A percentile compares a stretch with the other conserved stretches of the same genome.
Conservation (phyloP, 352 stramenopile genomes). For the Phytophthora meadii region DNA sequence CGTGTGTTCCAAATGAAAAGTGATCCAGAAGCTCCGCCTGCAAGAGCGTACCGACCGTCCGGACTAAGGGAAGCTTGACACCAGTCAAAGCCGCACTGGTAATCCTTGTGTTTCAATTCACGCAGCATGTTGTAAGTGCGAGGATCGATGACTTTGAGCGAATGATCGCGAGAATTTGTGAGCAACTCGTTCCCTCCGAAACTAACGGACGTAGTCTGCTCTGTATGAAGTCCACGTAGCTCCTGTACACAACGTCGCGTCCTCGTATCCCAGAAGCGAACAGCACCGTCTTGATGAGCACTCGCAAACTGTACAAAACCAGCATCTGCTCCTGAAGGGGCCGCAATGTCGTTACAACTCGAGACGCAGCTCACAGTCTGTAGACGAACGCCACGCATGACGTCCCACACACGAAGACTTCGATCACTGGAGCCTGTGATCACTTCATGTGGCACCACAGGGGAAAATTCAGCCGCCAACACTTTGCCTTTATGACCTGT, state of each 20-base stretch:
- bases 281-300: constrained; percentile 77
- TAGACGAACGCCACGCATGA: constrained; percentile 64
- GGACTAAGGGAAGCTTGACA: constrained; percentile 78
- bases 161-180: constrained; percentile 83
- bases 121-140: constrained; percentile 63
- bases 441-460: constrained; percentile 61
- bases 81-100: constrained; percentile 85
- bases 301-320: constrained; percentile 74
- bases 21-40: constrained; percentile 56
- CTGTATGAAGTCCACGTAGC: constrained; percentile 59
- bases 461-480: constrained; percentile 78
- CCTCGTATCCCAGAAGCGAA: constrained; percentile 83
- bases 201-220: constrained; percentile 82
- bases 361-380: constrained; percentile 82
- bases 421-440: constrained; percentile 81
- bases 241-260: constrained; percentile 62
- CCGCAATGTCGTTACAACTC: constrained; percentile 84
- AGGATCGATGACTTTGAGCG: constrained; percentile 69
- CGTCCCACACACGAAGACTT: constrained; percentile 82
- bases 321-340: constrained; percentile 33
- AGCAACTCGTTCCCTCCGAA: constrained; percentile 63
- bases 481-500: constrained; percentile 88
- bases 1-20: constrained; percentile 75
- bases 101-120: constrained; percentile 54
- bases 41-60: constrained; percentile 64